A percentile compares a stretch with the other conserved stretches of the same genome.
Conservation (phyloP, 352 stramenopile species). For the Globisporangium paroecandrum region DNA sequence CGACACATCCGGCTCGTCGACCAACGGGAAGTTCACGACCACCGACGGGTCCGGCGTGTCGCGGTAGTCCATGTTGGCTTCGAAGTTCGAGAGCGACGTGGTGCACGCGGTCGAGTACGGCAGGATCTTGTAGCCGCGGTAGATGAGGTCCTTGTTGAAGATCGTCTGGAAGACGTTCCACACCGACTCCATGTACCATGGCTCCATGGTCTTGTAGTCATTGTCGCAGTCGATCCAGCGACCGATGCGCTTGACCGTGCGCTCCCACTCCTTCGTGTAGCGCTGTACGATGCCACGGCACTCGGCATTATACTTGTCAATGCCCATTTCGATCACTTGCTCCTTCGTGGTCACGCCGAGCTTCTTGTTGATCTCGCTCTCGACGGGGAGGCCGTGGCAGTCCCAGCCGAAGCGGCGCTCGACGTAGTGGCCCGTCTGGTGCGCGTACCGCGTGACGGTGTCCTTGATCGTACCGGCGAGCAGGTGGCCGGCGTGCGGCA, state of each 20-base stretch:
- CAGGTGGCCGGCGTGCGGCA: conserved; percentile 99
- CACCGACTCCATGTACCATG: conserved; percentile 99
- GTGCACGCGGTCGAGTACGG: conserved; percentile 97
- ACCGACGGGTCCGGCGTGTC: conserved; percentile 97
- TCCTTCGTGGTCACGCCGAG: conserved; percentile 97
- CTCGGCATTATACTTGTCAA: conserved; percentile 98
- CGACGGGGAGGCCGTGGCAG: conserved; percentile 98
- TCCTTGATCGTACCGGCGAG: conserved; percentile 99
- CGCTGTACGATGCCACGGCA: conserved; percentile 97
- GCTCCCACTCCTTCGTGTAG: conserved; percentile 99
- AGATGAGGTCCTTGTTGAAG: conserved; percentile 98
- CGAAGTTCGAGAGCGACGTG: conserved; percentile 99
- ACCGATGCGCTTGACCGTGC: conserved; percentile 96
- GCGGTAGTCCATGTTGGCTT: conserved; percentile 99
- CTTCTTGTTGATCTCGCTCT: conserved; percentile 99
- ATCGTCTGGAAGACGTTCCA: conserved; percentile 99
- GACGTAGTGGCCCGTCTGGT: conserved; percentile 97
- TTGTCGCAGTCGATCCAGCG: conserved; percentile 99
- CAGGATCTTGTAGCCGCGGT: conserved; percentile 99
- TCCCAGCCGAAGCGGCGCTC: conserved; percentile 98
- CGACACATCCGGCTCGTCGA: conserved; percentile 81
- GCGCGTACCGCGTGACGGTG: conserved; percentile 99
- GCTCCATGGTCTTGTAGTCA: conserved; percentile 99
- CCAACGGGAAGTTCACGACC: conserved; percentile 95
- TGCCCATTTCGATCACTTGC: conserved; percentile 97